These are phyloP conservation scores for Thermomyces lanuginosus DNA, from an alignment of 2,329 filamentous ascomycete genomes.

Conservation along the genomic window DNA sequence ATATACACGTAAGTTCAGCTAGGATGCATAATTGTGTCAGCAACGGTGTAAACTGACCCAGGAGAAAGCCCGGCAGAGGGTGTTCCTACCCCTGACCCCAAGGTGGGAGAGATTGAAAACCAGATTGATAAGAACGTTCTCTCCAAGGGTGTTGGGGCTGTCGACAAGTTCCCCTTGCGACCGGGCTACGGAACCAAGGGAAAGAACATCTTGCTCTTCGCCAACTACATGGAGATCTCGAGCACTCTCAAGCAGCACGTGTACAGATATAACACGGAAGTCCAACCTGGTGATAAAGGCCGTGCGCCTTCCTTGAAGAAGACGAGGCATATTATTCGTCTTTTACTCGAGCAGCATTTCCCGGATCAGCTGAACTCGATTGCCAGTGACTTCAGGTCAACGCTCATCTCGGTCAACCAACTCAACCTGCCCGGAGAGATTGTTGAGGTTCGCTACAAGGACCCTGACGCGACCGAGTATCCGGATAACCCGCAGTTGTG, in stretches of 20 bases:
- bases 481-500: conserved; percentile 18
- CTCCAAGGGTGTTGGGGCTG: not conserved
- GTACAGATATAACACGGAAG: conserved; percentile 18
- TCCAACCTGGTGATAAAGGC: conserved; percentile 4
- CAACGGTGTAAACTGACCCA: not conserved
- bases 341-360: conserved; percentile 28
- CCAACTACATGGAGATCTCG: conserved; percentile 12
- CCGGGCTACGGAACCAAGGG: conserved; percentile 9
- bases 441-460: conserved; percentile 17
- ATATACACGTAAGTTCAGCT: conserved; percentile 5
- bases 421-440: conserved; percentile 11
- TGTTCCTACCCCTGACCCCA: not conserved
- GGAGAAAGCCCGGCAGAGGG: not conserved
- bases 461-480: conserved; percentile 21
- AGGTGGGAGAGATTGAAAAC: conserved; percentile 3
- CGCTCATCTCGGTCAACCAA: conserved; percentile 18
- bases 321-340: conserved; percentile 32
- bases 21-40: not conserved
- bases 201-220: conserved; percentile 5
- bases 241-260: conserved; percentile 14
- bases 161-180: conserved; percentile 10
- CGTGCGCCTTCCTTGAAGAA: conserved; percentile 22
- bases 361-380: conserved; percentile 13
- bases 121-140: conserved; percentile 2
- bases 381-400: conserved; percentile 26